Evolutionary conservation across 352 stramenopile genomes (phyloP).

Genomic region (Discostella stelligera): DNA sequence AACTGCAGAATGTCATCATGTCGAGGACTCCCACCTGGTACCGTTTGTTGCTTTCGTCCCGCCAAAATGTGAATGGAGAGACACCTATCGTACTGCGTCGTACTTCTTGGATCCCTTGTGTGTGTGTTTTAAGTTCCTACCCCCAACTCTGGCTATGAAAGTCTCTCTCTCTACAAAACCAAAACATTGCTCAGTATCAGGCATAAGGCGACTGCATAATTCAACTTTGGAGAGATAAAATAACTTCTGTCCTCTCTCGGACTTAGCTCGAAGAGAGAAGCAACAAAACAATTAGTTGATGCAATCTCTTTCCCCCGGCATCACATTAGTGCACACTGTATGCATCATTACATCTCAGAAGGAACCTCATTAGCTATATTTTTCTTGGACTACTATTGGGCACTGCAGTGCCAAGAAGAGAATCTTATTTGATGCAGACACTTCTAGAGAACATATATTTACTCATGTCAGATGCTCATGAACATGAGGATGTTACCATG

Average conservation of each 20-base stretch:
- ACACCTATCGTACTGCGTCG: too few relatives aligned
- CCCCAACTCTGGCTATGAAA: too few relatives aligned
- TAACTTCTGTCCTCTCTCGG: neutral
- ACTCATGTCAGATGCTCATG: constrained; percentile 21
- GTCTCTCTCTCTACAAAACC: too few relatives aligned
- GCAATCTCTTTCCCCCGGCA: neutral
- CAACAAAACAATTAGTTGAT: too few relatives aligned
- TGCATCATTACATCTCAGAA: neutral
- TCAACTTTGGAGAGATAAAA: too few relatives aligned
- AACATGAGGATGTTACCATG: constrained; percentile 1
- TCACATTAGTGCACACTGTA: neutral
- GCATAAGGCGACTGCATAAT: too few relatives aligned
- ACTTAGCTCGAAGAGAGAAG: neutral
- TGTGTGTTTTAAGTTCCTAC: too few relatives aligned
- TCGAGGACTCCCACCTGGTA: neutral
- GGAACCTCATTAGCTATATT: neutral
- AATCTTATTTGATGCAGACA: constrained; percentile 25
- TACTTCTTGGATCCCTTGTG: too few relatives aligned
- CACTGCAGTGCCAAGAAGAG: constrained; percentile 7
- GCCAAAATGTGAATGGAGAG: neutral
- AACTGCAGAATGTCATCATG: neutral
- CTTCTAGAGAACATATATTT: constrained; percentile 32
- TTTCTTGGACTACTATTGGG: neutral
- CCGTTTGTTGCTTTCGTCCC: neutral
- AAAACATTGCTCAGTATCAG: too few relatives aligned